Percentiles rank a stretch among this genome's conserved stretches.
Conservation (phyloP, 768 basidiomycete genomes). For the Leccinum incarnatum region DNA sequence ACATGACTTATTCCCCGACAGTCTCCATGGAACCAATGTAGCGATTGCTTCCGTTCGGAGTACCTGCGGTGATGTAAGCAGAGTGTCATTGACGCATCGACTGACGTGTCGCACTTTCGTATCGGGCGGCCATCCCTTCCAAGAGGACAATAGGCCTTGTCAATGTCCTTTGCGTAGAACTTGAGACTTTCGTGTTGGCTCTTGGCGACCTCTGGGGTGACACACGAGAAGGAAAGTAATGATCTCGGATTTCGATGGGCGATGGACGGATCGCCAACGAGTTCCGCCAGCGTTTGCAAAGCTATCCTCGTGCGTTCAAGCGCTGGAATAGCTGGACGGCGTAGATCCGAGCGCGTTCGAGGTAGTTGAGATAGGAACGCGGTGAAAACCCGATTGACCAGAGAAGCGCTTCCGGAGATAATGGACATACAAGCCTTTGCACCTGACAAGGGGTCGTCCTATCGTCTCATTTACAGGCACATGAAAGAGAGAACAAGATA, state of each 20-base stretch:
- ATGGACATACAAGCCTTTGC: slow-evolving; percentile 55
- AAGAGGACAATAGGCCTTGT: slow-evolving; percentile 53
- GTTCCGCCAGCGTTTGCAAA: slow-evolving; percentile 48
- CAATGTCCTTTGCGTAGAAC: slow-evolving; percentile 44
- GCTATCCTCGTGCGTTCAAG: slow-evolving; percentile 55
- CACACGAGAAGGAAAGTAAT: slow-evolving; percentile 65
- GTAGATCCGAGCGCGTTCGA: slow-evolving; percentile 46
- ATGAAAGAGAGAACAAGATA: background rate
- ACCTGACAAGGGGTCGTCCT: slow-evolving; percentile 35
- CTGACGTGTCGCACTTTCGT: slow-evolving; percentile 48
- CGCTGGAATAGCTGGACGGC: slow-evolving; percentile 33
- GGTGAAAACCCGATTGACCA: slow-evolving; percentile 60
- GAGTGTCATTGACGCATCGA: background rate
- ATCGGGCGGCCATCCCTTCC: slow-evolving; percentile 56
- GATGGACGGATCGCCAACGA: slow-evolving; percentile 46
- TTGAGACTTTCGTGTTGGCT: slow-evolving; percentile 50
- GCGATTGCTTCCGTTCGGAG: slow-evolving; percentile 51
- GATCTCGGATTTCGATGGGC: slow-evolving; percentile 54
- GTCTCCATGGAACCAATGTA: slow-evolving; percentile 63
- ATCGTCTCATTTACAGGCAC: background rate
- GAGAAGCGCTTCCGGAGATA: slow-evolving; percentile 52
- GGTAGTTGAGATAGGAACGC: slow-evolving; percentile 62
- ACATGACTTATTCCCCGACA: slow-evolving; percentile 54
- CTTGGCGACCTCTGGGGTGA: slow-evolving; percentile 49
- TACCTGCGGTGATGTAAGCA: slow-evolving; percentile 37